Evolutionary conservation across 805 yeast genomes (phyloP), one percentile per base, ranked within the genome.

Genomic region (Deakozyma indianensis): DNA sequence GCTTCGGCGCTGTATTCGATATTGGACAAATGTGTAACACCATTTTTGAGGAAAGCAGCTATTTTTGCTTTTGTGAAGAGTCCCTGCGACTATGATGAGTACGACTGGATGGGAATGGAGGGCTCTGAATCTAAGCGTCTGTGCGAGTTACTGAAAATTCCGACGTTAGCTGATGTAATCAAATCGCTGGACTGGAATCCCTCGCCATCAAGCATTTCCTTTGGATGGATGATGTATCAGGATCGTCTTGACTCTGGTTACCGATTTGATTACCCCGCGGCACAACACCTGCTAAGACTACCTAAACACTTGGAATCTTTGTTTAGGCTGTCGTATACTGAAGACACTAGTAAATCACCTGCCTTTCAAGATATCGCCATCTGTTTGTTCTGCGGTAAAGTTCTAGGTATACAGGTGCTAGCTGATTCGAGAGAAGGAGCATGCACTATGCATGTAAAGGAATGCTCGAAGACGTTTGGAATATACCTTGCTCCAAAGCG

Each of bases 321-420:
- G 50, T 84, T 82, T 63, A 78, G 84, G 2, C 35, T 45, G 16
- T 41, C 48, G 1, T 54, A 50, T 9, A 44, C 23, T 16, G 35
- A 43, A 2, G 42, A 35, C 16, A 45, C 52, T 16, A 66, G 71
- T 0, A 50, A 63, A 2, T 94, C 88, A 51, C 92, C 95, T 0
- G 11, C 38, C 9, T 32, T 32, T 20, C 38, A 32, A 32, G 18
- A 32, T n/a, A n/a, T 32, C 18, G 95, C 94, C 0, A 66, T 90
- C 7, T 90, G 98, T 56, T 63, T 90, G 45, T 80, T 80, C 50
- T 92, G 98, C 63, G 92, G 87, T 1, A 63, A 65, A 9, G 68
- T 78, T 4, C 69, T 84, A 21, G 78, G 78, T 50, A 63, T 78
- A n/a, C 96, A 88, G 55, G 43, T 75, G 66, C 49, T 60, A 67